Conservation (phyloP, 202 grass and related monocot species). For the Digitaria exilis region DNA sequence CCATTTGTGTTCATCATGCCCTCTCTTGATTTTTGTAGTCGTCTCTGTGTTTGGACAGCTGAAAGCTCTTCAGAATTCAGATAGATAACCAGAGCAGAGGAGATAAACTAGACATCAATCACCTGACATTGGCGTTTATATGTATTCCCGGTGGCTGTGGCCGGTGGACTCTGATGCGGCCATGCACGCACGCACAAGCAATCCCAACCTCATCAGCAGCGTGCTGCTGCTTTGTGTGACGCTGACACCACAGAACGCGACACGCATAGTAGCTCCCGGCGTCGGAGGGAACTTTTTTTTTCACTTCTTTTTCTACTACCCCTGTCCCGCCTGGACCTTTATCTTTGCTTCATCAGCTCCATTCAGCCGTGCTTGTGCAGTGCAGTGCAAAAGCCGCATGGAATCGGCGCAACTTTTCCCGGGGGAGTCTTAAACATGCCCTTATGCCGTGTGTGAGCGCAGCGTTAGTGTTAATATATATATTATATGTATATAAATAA, state of each 20-base stretch:
- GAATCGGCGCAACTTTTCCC: constrained; percentile 40
- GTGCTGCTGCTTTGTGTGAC: constrained; percentile 41
- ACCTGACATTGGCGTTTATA: neutral
- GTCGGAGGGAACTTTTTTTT: constrained; percentile 13
- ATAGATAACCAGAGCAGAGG: neutral
- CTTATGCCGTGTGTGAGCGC: constrained; percentile 25
- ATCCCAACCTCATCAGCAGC: constrained; percentile 15
- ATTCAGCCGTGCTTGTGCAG: constrained; percentile 7
- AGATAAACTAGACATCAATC: neutral
- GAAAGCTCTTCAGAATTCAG: neutral
- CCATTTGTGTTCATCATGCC: neutral
- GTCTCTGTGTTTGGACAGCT: neutral
- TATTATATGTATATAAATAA: neutral
- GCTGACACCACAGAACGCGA: constrained; percentile 52
- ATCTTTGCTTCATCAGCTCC: neutral
- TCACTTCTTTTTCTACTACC: neutral
- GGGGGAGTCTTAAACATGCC: neutral
- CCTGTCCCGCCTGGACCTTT: neutral
- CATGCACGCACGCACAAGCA: constrained; percentile 46
- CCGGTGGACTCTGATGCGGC: constrained; percentile 36
- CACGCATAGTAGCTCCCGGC: constrained; percentile 26
- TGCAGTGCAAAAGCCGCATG: constrained; percentile 47
- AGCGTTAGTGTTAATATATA: neutral
- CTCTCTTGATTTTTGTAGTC: neutral
- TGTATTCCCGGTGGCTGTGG: neutral